Percentiles rank a stretch among this genome's conserved stretches.
Evolutionary conservation across 345 rosid species (phyloP).

Genomic region (Brassica cretica): DNA sequence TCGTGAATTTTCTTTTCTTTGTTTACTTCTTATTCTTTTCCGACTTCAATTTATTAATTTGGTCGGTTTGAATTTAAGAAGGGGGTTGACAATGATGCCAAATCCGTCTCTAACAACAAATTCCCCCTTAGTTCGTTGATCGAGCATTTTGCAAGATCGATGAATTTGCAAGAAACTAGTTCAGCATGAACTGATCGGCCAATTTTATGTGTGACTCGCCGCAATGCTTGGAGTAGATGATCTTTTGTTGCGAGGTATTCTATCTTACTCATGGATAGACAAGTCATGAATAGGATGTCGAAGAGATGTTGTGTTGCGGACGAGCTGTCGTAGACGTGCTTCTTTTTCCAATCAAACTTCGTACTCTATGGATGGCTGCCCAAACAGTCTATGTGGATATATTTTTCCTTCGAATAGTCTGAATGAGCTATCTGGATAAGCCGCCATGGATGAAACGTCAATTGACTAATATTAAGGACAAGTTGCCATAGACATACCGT

Average conservation of each 20-base stretch:
- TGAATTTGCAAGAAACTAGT: neutral
- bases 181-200: neutral
- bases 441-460: too few species aligned
- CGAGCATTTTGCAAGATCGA: neutral
- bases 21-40: neutral
- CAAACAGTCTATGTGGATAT: too few species aligned
- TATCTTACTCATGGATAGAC: neutral
- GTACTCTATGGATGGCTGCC: too few species aligned
- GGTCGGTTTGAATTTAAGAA: neutral
- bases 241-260: neutral
- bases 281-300: neutral
- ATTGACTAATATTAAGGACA: too few species aligned
- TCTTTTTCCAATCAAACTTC: too few species aligned
- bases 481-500: too few species aligned
- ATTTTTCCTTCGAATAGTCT: too few species aligned
- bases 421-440: too few species aligned
- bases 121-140: neutral
- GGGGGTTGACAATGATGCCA: neutral
- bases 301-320: too few species aligned
- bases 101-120: neutral
- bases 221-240: neutral
- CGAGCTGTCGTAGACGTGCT: too few species aligned
- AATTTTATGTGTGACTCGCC: neutral
- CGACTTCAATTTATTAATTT: neutral
- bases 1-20: neutral